Base-by-base conservation (phyloP, 2,329 filamentous ascomycete species). In the Drechslerella dactyloides region DNA sequence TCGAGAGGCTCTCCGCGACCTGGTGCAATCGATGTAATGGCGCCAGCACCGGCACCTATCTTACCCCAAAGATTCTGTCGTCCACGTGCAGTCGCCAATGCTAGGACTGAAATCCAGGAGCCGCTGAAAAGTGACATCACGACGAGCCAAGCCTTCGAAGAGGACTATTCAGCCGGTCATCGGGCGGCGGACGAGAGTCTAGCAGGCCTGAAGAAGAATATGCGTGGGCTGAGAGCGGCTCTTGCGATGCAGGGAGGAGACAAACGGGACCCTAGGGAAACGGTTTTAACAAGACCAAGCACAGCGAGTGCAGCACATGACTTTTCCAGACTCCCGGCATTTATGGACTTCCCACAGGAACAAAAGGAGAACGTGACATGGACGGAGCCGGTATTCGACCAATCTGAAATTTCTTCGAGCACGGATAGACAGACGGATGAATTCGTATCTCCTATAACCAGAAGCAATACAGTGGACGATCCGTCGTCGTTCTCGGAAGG, bases 161-260 rank as follows among this genome's bases (percentile, higher is more conserved):
- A 70, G 37, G 66, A 63, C 27, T 70, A 72, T 55, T 60, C 68
- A 19, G 37, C 48, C 21, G 55, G 64, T 13, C 60, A 72, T 33
- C 55, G 59, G 51, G 60, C 66, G 21, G 65, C 68, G 13, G 60
- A 72, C 42, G 68, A 72, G 46, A 61, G 68, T 24, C 30, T 72
- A 42, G 60, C 48, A 21, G 68, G 65, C 19, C 48, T 72, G 19
- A 72, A 72, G 51, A 72, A 72, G 56, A 72, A 65, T 21, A 65
- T 72, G 40, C 68, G 68, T 27, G 68, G 60, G 19, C 52, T 72
- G 35, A 60, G 55, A 33, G 68, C 60, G n/a, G 55, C 60, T 35
- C 50, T 72, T 15, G 60, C 54, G 15, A 35, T 72, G 10, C 48
- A 65, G 33, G 60, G 62, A 44, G 58, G 51, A n/a, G 55, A 57